Base-by-base conservation (phyloP, 768 basidiomycete genomes). In the Hypholoma fasciculare region DNA sequence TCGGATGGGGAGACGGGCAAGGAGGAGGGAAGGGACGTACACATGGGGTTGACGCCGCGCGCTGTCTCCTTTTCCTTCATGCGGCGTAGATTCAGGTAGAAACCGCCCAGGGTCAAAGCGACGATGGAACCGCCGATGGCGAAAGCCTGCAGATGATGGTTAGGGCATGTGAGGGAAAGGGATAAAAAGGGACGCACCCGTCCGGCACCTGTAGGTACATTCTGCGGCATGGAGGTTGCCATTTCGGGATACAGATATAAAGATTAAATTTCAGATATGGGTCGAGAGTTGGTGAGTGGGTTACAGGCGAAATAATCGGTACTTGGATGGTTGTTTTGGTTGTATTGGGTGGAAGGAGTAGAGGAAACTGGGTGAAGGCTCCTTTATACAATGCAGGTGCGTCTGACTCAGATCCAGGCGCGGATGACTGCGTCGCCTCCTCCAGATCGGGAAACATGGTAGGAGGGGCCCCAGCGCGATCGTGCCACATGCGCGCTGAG, bases 81-180 rank as follows among this genome's bases (percentile, higher is more conserved):
- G 43, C 61, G 61, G 20, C 55, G 56, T 63, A 75, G 63, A 49
- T 61, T 69, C 44, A 67, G 40, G 48, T 73, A 76, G 39, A 72
- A 71, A 11, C 71, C 69, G 49, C 63, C 61, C 11, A 76, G 61
- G 13, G 64, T 62, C 1, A 63, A 66, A 1, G 63, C 60, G 16
- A 73, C 71, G 23, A 70, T 17, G 2, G 71, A 57, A 6, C 70
- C 69, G 30, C 71, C 72, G 30, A 71, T 52, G 3, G 74, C 49
- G 19, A 74, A 58, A 1, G 71, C 69, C 73, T 72, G 54, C 12
- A 52, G 13, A 34, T 5, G 30, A 34, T 2, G 30, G 6, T 34
- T 1, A 7, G 30, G 30, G 30, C 6, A 34, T 34, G 30, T 7
- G 13, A 4, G n/a, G n/a, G 34, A n/a, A 39, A 39, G 11, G 1